Base-by-base conservation (phyloP, 805 yeast genomes). In the Saccharomyces kudriavzevii region DNA sequence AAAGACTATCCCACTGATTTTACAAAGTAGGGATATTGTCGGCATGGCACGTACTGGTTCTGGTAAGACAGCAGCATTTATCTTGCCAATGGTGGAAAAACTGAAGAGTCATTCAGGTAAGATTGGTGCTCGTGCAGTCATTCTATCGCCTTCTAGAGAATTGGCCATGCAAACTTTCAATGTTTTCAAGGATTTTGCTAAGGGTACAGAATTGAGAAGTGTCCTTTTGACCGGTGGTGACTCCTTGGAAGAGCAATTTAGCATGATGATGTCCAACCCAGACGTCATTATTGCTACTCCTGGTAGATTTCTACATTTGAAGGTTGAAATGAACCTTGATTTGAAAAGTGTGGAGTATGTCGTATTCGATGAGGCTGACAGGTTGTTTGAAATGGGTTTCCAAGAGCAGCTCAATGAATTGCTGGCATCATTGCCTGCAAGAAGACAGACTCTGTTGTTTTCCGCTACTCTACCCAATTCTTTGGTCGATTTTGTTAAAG, bases 21-120 rank as follows among this genome's bases (percentile, higher is more conserved):
- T 94, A 74, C 89, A 87, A 48, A 86, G 83, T 52, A 78, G 95
- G 65, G 99, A 94, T 72, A 96, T 94, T 45, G 99, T 94, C 14
- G 99, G 97, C 67, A 94, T 94, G 99, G 99, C 99, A 14, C 80
- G 99, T 66, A 94, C 99, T 0, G 99, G 99, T 64, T 88, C 96
- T 26, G 99, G 99, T 77, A 94, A 94, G 68, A 94, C 99, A 0
- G 99, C 99, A 8, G 98, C 99, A 0, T 94, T 94, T 68, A 80
- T 89, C 22, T 73, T 94, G 52, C 99, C 99, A 2, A 77, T 94
- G 75, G 77, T 94, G 58, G 97, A 94, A 62, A 84, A 81, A 65
- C 76, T 92, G 60, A 89, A 88, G 68, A 70, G 82, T 1, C 97
- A 92, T 67, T 81, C 87, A 47, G 90, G 96, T 29, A 87, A 83